Conservation (phyloP, 2,329 filamentous ascomycete genomes). For the Chaetomiaceae sp. region DNA sequence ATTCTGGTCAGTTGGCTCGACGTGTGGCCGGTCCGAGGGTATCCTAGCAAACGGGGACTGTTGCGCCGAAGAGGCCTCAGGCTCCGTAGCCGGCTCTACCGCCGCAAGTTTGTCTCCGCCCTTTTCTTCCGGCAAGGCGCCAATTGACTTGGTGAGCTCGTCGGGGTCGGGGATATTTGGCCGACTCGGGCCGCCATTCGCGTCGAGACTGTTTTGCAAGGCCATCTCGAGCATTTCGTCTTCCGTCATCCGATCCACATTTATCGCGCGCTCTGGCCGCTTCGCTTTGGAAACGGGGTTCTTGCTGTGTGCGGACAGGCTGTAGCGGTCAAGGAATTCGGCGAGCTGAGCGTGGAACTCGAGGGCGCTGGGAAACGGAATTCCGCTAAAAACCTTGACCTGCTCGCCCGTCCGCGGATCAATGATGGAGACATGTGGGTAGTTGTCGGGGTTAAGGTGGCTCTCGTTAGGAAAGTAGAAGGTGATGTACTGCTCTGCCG, state of each 20-base stretch:
- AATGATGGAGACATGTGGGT: slow-evolving; percentile 92
- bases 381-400: slow-evolving; percentile 91
- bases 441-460: slow-evolving; percentile 80
- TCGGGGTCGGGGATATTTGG: slow-evolving; percentile 75
- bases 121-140: slow-evolving; percentile 23
- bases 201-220: slow-evolving; percentile 77
- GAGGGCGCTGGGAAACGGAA: slow-evolving; percentile 66
- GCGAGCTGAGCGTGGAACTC: slow-evolving; percentile 90
- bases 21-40: slow-evolving; percentile 66
- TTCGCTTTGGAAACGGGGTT: slow-evolving; percentile 86
- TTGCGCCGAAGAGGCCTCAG: slow-evolving; percentile 29
- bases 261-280: slow-evolving; percentile 58
- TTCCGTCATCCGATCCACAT: slow-evolving; percentile 87
- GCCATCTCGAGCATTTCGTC: slow-evolving; percentile 97
- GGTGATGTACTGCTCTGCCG: slow-evolving; percentile 74
- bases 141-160: slow-evolving; percentile 67
- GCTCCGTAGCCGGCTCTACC: slow-evolving; percentile 35
- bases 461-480: slow-evolving; percentile 75
- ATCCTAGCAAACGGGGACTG: slow-evolving; percentile 63
- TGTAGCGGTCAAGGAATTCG: slow-evolving; percentile 97
- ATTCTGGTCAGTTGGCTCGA: slow-evolving; percentile 69
- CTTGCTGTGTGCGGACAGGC: slow-evolving; percentile 78
- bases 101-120: slow-evolving; percentile 22
- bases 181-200: slow-evolving; percentile 38
- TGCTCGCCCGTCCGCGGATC: slow-evolving; percentile 95